Conservation (phyloP, 495 filamentous ascomycete species). For the Bathelium albidoporum region DNA sequence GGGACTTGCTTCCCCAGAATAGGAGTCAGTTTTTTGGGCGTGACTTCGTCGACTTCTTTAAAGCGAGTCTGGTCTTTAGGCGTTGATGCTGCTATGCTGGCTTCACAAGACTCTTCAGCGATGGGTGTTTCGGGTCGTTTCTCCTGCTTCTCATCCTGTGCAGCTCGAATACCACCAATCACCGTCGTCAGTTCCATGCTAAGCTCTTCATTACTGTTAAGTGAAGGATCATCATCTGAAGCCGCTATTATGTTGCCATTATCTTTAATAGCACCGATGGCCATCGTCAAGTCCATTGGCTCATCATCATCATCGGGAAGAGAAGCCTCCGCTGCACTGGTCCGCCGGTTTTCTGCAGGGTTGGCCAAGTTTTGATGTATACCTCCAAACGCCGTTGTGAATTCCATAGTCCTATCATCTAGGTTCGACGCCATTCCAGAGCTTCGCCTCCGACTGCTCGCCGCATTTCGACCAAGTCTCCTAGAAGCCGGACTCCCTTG, state of each 20-base stretch:
- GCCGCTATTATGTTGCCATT: conserved; percentile 5
- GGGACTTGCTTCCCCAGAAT: conserved; percentile 34
- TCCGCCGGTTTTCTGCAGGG: conserved; percentile 13
- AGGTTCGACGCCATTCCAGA: conserved; percentile 18
- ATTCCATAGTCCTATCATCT: conserved; percentile 45
- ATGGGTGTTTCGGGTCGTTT: conserved; percentile 33
- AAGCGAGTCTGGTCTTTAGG: conserved; percentile 43
- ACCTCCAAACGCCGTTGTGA: conserved; percentile 71
- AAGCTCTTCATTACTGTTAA: conserved; percentile 58
- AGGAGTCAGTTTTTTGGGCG: conserved; percentile 34
- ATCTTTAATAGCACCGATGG: conserved; percentile 51
- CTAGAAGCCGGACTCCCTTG: conserved; percentile 22
- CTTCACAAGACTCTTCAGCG: conserved; percentile 36
- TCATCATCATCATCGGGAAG: conserved; percentile 37
- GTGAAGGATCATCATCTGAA: conserved; percentile 9
- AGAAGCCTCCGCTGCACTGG: conserved; percentile 21
- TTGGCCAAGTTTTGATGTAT: conserved; percentile 39
- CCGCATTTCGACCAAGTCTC: conserved; percentile 7
- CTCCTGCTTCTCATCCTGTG: conserved; percentile 7
- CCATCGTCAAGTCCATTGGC: conserved; percentile 69
- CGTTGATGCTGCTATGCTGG: conserved; percentile 31
- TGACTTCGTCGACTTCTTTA: conserved; percentile 36
- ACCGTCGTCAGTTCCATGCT: conserved; percentile 75
- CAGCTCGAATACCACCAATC: conserved; percentile 48
- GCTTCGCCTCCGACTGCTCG: conserved; percentile 14